phyloP scores from a whole-genome alignment of 2,329 filamentous ascomycete genomes.

The Pseudogymnoascus verrucosus region DNA sequence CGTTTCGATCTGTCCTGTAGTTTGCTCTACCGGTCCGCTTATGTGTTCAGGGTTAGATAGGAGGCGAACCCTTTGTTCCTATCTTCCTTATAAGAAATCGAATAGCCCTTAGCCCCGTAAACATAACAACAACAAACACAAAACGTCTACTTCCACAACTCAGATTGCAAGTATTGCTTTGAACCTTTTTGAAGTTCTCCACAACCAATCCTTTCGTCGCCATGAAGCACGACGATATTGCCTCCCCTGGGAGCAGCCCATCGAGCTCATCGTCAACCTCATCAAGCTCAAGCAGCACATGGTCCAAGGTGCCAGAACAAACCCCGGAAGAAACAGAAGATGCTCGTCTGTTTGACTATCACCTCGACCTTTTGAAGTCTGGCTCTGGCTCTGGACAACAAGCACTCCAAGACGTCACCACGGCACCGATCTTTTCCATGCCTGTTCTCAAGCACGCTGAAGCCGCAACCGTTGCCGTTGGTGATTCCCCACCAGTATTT shows the following conservation, averaged over 20 bases:
- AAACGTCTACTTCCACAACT: no score
- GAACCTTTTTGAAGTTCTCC: not conserved
- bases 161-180: not conserved
- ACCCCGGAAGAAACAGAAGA: not conserved
- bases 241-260: not conserved
- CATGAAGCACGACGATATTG: not conserved
- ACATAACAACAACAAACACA: not conserved
- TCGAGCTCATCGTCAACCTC: not conserved
- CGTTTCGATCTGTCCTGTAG: not conserved
- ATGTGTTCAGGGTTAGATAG: not conserved
- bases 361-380: not conserved
- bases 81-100: not conserved
- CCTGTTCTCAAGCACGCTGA: conserved; percentile 15
- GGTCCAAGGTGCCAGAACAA: not conserved
- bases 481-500: conserved; percentile 10
- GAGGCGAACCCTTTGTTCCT: not conserved
- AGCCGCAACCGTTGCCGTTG: not conserved
- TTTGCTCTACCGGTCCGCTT: not conserved
- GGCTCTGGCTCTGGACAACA: not conserved
- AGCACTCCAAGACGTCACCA: conserved; percentile 9
- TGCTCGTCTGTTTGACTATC: not conserved
- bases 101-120: not conserved
- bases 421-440: conserved; percentile 19
- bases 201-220: no score
- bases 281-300: not conserved